phyloP scores from a whole-genome alignment of 2,329 filamentous ascomycete genomes.

The Fusarium euwallaceae region DNA sequence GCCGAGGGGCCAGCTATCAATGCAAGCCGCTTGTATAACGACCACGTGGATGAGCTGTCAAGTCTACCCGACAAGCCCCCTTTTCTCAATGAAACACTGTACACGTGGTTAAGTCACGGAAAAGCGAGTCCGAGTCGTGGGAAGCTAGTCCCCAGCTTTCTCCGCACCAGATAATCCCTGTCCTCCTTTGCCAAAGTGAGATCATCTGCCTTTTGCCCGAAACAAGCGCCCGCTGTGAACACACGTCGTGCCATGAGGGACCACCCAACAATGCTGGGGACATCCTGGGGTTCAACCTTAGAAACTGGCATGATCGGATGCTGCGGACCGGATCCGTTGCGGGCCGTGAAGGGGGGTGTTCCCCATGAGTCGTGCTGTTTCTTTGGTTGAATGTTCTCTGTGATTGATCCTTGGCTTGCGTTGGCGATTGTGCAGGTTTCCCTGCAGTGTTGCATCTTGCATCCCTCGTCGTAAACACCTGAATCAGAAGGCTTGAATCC shows the following conservation, averaged over 20 bases:
- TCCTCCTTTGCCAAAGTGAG: background rate
- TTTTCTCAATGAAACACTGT: background rate
- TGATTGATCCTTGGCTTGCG: background rate
- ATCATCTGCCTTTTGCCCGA: constrained; percentile 14
- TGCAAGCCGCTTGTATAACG: background rate
- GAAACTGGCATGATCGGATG: constrained; percentile 13
- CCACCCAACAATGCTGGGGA: background rate
- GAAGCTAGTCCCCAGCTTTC: constrained; percentile 6
- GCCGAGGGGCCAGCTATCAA: background rate
- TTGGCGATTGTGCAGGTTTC: background rate
- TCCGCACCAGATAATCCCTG: background rate
- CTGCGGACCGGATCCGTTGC: constrained; percentile 17
- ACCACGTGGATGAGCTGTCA: constrained; percentile 6
- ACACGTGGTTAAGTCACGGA: constrained; percentile 1
- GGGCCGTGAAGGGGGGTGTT: background rate
- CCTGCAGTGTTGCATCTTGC: constrained; percentile 3
- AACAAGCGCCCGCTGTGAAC: constrained; percentile 2
- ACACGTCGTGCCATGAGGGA: constrained; percentile 7
- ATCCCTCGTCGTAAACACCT: background rate
- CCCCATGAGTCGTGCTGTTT: background rate
- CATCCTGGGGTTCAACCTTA: constrained; percentile 7
- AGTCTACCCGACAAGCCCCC: background rate
- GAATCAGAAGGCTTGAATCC: background rate
- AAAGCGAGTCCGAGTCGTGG: background rate
- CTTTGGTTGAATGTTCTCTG: background rate